A percentile compares a stretch with the other conserved stretches of the same genome.
Evolutionary conservation across 1,284 basidiomycete species (phyloP).

Genomic region (Thecaphora frezii): DNA sequence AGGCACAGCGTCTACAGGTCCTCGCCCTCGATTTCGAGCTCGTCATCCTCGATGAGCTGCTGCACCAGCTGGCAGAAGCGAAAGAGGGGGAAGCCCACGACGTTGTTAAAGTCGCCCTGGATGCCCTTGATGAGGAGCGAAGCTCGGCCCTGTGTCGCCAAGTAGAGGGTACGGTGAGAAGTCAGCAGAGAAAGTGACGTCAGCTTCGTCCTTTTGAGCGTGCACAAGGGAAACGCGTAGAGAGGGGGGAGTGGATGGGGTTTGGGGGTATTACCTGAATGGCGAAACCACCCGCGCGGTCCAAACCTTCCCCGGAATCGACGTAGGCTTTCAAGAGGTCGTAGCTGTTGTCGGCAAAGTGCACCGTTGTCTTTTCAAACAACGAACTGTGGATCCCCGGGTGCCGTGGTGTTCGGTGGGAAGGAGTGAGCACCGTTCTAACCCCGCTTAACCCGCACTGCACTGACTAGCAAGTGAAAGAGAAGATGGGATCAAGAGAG

Average conservation of each 20-base stretch:
- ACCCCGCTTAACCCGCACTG: too few relatives aligned
- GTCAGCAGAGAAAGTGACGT: too few relatives aligned
- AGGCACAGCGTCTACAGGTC: constrained; percentile 11
- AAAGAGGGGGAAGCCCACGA: constrained; percentile 77
- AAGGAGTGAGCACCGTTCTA: too few relatives aligned
- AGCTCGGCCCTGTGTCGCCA: constrained; percentile 67
- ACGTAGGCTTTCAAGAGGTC: constrained; percentile 77
- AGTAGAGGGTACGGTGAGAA: not conserved
- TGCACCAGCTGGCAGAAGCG: constrained; percentile 41
- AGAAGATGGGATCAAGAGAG: too few relatives aligned
- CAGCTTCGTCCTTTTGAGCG: too few relatives aligned
- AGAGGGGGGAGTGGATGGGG: not conserved
- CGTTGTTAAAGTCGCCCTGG: constrained; percentile 89
- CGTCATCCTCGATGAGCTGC: constrained; percentile 50
- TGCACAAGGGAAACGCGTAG: too few relatives aligned
- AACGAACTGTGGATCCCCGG: constrained; percentile 25
- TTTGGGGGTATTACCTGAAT: constrained; percentile 69
- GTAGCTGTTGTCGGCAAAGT: constrained; percentile 58
- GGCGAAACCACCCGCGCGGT: constrained; percentile 91
- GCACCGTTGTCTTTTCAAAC: constrained; percentile 50
- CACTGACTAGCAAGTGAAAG: too few relatives aligned
- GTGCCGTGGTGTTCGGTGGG: not conserved
- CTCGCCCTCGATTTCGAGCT: constrained; percentile 46
- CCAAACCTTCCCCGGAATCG: constrained; percentile 82
- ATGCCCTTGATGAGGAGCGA: constrained; percentile 78